Conservation (phyloP, 768 basidiomycete genomes). For the Auricularia cornea region DNA sequence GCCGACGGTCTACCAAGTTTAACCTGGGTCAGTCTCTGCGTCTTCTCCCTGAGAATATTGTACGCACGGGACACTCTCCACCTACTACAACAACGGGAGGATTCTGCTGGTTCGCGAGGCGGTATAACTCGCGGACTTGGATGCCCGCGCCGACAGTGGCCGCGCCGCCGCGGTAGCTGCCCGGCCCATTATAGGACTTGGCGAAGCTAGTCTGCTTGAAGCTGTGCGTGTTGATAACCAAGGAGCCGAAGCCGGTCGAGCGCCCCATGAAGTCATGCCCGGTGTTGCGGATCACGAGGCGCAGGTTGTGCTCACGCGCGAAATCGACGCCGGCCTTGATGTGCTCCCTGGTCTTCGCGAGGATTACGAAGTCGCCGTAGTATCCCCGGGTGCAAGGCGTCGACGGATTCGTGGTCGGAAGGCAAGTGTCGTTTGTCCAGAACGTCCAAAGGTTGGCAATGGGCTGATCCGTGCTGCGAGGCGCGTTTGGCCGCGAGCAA, state of each 20-base stretch:
- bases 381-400: not conserved
- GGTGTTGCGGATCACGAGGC: conserved; percentile 23
- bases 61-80: conserved; percentile 7
- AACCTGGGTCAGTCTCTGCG: no score
- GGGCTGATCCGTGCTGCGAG: not conserved
- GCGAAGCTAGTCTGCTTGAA: conserved; percentile 27
- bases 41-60: no score
- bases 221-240: conserved; percentile 35
- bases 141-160: conserved; percentile 25
- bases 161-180: conserved; percentile 17
- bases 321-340: conserved; percentile 24
- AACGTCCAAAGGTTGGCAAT: not conserved
- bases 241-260: conserved; percentile 31
- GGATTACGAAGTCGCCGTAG: not conserved
- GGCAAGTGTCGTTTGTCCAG: not conserved
- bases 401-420: not conserved
- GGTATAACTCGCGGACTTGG: conserved; percentile 14
- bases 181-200: conserved; percentile 12
- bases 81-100: conserved; percentile 14
- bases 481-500: not conserved
- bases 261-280: conserved; percentile 39
- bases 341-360: not conserved
- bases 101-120: conserved; percentile 12
- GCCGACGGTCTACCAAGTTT: conserved; percentile 16
- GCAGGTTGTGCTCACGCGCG: conserved; percentile 20